Conservation (phyloP, 2,329 filamentous ascomycete genomes). For the Byssothecium circinans region DNA sequence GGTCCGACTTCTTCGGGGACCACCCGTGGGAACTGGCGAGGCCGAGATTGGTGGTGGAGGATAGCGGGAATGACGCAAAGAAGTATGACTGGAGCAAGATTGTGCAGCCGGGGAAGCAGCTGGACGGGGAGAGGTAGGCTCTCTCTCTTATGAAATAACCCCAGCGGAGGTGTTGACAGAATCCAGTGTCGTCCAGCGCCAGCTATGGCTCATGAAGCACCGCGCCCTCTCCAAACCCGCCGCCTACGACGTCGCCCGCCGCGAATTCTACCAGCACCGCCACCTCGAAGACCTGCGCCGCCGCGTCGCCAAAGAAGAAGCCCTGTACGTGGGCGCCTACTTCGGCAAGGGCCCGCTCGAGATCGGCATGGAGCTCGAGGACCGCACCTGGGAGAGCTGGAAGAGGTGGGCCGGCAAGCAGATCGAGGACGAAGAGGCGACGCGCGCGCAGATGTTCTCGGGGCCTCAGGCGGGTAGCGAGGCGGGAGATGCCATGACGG, state of each 20-base stretch:
- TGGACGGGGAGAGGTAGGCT: constrained; percentile 80
- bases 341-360: constrained; percentile 79
- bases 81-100: constrained; percentile 78
- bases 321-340: constrained; percentile 79
- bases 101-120: constrained; percentile 70
- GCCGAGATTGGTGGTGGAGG: constrained; percentile 81
- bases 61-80: constrained; percentile 78
- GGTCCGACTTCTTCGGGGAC: constrained; percentile 82
- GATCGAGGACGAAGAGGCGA: constrained; percentile 52
- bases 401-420: constrained; percentile 71
- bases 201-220: constrained; percentile 74
- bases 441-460: constrained; percentile 47
- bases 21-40: constrained; percentile 97
- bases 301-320: constrained; percentile 85
- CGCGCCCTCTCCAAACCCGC: constrained; percentile 60
- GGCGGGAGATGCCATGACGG: constrained; percentile 13
- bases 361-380: constrained; percentile 79
- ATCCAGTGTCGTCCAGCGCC: constrained; percentile 83
- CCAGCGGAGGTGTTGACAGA: constrained; percentile 1
- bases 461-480: constrained; percentile 30
- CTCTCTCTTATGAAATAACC: too few relatives aligned
- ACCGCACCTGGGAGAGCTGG: constrained; percentile 80
- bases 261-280: constrained; percentile 86
- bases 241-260: constrained; percentile 85
- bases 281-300: constrained; percentile 80